A percentile compares a stretch with the other conserved stretches of the same genome.
Conservation (phyloP, 768 basidiomycete species). For the Leucosporidium creatinivorum region DNA sequence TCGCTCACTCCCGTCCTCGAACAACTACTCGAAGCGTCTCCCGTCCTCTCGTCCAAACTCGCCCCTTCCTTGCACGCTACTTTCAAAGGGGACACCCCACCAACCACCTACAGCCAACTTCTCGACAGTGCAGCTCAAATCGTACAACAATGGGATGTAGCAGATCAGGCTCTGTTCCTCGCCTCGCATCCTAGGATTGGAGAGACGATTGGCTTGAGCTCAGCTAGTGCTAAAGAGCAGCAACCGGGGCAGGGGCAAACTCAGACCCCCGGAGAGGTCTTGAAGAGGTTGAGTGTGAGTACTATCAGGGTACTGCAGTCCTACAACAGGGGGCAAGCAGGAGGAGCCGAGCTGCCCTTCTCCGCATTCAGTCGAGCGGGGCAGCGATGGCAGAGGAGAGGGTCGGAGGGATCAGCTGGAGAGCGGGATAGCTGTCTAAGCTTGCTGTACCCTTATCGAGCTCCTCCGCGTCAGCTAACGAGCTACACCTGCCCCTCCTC, state of each 20-base stretch:
- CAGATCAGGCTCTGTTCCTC: constrained; percentile 41
- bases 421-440: neutral
- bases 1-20: constrained; percentile 30
- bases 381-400: neutral
- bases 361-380: neutral
- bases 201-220: constrained; percentile 37
- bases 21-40: constrained; percentile 43
- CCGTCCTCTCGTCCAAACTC: constrained; percentile 37
- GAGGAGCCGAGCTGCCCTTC: neutral
- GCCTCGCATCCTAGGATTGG: constrained; percentile 46
- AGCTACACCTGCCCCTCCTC: neutral
- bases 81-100: constrained; percentile 7
- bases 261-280: constrained; percentile 38
- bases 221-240: constrained; percentile 43
- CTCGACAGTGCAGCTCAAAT: constrained; percentile 35
- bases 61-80: constrained; percentile 37
- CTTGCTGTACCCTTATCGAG: neutral
- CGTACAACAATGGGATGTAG: constrained; percentile 34
- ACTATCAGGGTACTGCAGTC: neutral
- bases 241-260: constrained; percentile 23
- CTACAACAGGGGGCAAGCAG: too few species aligned
- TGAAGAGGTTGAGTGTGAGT: constrained; percentile 38
- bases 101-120: constrained; percentile 29
- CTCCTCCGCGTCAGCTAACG: neutral
- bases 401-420: neutral